Evolutionary conservation across 306 rosid species (phyloP).

Genomic region (Trichosanthes cucumerina): DNA sequence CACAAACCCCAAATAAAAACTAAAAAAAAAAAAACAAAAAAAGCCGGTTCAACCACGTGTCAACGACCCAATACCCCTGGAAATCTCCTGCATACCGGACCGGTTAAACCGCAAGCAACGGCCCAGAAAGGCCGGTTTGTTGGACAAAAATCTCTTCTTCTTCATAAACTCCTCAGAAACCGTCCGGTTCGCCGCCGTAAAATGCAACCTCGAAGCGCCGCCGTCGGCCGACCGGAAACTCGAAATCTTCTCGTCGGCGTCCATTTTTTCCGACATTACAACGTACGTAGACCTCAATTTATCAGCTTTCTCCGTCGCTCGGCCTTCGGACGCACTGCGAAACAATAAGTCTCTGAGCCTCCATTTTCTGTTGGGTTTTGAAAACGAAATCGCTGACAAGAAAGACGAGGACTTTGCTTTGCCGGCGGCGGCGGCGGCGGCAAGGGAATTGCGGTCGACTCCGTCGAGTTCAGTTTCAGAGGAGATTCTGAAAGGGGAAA

Average conservation of each 20-base stretch:
- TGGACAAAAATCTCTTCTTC: conserved; percentile 17
- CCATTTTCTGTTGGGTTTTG: conserved; percentile 45
- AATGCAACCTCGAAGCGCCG: neutral
- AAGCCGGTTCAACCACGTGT: conserved; percentile 9
- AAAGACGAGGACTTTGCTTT: conserved; percentile 22
- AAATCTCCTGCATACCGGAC: neutral
- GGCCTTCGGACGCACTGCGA: conserved; percentile 55
- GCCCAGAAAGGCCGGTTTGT: conserved; percentile 16
- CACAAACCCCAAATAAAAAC: neutral
- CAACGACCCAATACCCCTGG: conserved; percentile 10
- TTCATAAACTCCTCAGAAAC: conserved; percentile 20
- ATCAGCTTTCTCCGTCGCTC: conserved; percentile 31
- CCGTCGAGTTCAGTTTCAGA: conserved; percentile 23
- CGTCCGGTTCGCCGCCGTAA: conserved; percentile 12
- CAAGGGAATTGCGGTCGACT: conserved; percentile 9
- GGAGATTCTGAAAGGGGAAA: conserved; percentile 45
- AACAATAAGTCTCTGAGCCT: conserved; percentile 43
- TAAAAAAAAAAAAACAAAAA: neutral
- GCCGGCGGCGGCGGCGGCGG: neutral
- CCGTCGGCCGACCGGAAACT: conserved; percentile 8
- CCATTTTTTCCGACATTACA: conserved; percentile 24
- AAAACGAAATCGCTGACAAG: conserved; percentile 33
- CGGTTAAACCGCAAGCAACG: conserved; percentile 21
- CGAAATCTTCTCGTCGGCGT: conserved; percentile 20
- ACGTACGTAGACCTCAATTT: conserved; percentile 19